A percentile compares a stretch with the other conserved stretches of the same genome.
These are phyloP conservation scores for Thelonectria rubi DNA, from an alignment of 2,329 filamentous ascomycete species.

Conservation along the genomic window DNA sequence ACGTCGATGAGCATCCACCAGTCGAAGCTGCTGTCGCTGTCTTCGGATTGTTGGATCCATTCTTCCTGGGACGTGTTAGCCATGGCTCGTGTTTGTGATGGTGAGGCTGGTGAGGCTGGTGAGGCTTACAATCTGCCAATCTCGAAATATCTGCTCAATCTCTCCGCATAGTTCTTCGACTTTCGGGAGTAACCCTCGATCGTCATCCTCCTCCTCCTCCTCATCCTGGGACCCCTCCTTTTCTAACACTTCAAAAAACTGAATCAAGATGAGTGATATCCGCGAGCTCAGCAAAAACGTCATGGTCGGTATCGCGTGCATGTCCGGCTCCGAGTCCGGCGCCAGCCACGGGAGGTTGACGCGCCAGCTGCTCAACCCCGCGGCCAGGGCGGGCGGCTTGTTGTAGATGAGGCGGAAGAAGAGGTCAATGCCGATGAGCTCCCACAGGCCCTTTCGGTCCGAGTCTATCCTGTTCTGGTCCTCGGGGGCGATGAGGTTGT, in stretches of 20 bases:
- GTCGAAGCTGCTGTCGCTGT: conserved; percentile 14
- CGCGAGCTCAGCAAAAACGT: conserved; percentile 43
- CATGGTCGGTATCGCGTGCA: conserved; percentile 37
- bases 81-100: too few relatives aligned
- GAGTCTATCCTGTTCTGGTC: neutral
- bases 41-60: conserved; percentile 18
- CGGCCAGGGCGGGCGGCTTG: conserved; percentile 41
- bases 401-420: conserved; percentile 45
- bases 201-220: neutral
- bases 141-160: conserved; percentile 6
- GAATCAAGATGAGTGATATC: conserved; percentile 42
- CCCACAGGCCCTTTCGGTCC: conserved; percentile 46
- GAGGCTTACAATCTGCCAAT: conserved; percentile 19
- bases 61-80: conserved; percentile 9
- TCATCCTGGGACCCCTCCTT: conserved; percentile 12
- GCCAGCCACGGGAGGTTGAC: conserved; percentile 47
- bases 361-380: conserved; percentile 38
- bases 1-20: conserved; percentile 17
- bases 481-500: neutral
- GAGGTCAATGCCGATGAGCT: conserved; percentile 46
- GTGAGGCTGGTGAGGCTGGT: too few relatives aligned
- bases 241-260: conserved; percentile 44
- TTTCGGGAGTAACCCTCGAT: neutral
- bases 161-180: neutral
- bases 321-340: conserved; percentile 27